Evolutionary conservation across 257 asterid genomes (phyloP).

Genomic region (Orobanche coerulescens): DNA sequence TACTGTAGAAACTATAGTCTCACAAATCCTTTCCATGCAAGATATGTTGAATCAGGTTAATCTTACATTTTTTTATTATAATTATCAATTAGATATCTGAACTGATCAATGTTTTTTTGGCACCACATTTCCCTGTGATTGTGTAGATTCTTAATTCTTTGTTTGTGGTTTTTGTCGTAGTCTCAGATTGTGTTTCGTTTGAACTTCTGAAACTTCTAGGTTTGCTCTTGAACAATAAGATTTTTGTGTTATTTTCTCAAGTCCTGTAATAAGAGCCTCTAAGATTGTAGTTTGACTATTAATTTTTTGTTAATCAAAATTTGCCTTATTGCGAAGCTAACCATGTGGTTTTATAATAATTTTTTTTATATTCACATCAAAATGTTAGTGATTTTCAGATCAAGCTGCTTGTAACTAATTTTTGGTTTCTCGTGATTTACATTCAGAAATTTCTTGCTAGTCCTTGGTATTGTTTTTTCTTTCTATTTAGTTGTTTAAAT

Average conservation of each 20-base stretch:
- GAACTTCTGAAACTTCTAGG: slow-evolving; percentile 3
- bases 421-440: background rate
- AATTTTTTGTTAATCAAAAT: background rate
- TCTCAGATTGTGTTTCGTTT: background rate
- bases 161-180: background rate
- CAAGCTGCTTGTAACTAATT: too few species aligned
- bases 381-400: slow-evolving; percentile 8
- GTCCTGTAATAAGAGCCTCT: background rate
- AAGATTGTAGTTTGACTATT: background rate
- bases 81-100: background rate
- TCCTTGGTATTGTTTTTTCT: background rate
- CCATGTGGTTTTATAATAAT: background rate
- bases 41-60: slow-evolving; percentile 80
- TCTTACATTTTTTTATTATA: background rate
- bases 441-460: background rate
- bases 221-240: background rate
- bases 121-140: background rate
- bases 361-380: background rate
- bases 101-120: background rate
- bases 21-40: slow-evolving; percentile 68
- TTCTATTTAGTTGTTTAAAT: background rate
- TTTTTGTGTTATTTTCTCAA: background rate
- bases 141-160: background rate
- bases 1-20: slow-evolving; percentile 33
- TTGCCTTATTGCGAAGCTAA: background rate